Base-by-base conservation (phyloP, 805 yeast species). In the Kazachstania psychrophila region DNA sequence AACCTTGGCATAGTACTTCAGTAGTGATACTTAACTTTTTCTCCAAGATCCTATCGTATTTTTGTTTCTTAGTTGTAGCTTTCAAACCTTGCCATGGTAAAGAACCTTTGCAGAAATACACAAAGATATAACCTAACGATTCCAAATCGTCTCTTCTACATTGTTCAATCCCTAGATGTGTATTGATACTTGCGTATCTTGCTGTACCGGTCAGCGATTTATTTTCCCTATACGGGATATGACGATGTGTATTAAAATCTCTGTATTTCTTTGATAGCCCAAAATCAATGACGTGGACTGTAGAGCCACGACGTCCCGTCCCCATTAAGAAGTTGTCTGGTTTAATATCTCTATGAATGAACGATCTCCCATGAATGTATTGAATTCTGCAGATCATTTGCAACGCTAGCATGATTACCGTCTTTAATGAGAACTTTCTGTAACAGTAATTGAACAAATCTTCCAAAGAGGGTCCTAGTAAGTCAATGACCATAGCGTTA, bases 31-130 rank as follows among this genome's bases (percentile, higher is more conserved):
- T 77, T 77, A 89, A 77, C 63, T 89, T 89, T 69, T 85, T 85
- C 61, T 92, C 97, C 79, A 92, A 80, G 51, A 89, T 92, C 44
- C 96, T 75, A 66, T 89, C 97, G 62, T 89, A 89, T 65, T 92
- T 89, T 62, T 89, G 97, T 66, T 94, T 84, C 67, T 89, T 89
- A n/a, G 96, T 86, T 18, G 89, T 94, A 28, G 98, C 98, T 64
- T 88, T 87, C 54, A 89, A 73, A 5, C 98, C 98, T 65, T 89
- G 98, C 98, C 98, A 89, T 38, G 98, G 98, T 53, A 89, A 74
- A 14, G 95, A 83, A 32, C 98, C 97, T 42, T 95, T 77, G 63
- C 95, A 83, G 58, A 89, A 89, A 65, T 89, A 89, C 52, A 89
- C 84, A 53, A 92, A 71, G 35, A 89, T 97, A 59, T 89, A 89